phyloP scores from a whole-genome alignment of 768 basidiomycete species.

The Russula lepida region DNA sequence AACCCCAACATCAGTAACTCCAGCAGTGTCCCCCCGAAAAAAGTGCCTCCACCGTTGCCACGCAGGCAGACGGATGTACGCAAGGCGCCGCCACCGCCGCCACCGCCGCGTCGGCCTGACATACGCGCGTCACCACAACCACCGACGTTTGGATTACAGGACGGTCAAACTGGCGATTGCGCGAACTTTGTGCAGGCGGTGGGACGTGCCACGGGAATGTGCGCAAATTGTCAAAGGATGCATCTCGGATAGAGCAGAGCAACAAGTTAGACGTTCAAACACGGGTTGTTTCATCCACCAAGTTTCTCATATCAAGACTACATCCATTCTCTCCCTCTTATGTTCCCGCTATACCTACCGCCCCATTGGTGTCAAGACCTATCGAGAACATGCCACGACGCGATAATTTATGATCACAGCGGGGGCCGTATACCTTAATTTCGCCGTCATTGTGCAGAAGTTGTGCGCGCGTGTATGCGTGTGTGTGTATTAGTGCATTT shows the following conservation, averaged over 20 bases:
- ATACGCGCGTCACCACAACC: constrained; percentile 8
- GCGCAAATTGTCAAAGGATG: constrained; percentile 55
- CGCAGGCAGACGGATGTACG: constrained; percentile 24
- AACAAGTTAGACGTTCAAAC: not conserved
- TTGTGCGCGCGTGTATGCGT: not conserved
- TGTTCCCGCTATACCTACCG: not conserved
- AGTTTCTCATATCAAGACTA: not conserved
- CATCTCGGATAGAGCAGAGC: constrained; percentile 27
- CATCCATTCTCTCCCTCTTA: not conserved
- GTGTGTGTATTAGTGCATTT: not conserved
- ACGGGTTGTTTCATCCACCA: not conserved
- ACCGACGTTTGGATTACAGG: constrained; percentile 24
- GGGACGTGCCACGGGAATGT: constrained; percentile 55
- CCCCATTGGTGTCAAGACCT: not conserved
- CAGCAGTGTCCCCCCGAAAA: constrained; percentile 9
- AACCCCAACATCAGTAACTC: not conserved
- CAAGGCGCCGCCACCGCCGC: constrained; percentile 27
- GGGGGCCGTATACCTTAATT: not conserved
- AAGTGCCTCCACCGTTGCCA: constrained; percentile 16
- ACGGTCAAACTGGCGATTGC: constrained; percentile 40
- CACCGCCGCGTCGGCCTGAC: constrained; percentile 26
- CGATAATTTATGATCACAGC: not conserved
- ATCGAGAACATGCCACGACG: not conserved
- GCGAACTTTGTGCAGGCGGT: constrained; percentile 54
- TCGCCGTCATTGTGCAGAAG: not conserved